A percentile compares a stretch with the other conserved stretches of the same genome.
phyloP scores from a whole-genome alignment of 2,329 filamentous ascomycete species.

The Penicillium crustosum region DNA sequence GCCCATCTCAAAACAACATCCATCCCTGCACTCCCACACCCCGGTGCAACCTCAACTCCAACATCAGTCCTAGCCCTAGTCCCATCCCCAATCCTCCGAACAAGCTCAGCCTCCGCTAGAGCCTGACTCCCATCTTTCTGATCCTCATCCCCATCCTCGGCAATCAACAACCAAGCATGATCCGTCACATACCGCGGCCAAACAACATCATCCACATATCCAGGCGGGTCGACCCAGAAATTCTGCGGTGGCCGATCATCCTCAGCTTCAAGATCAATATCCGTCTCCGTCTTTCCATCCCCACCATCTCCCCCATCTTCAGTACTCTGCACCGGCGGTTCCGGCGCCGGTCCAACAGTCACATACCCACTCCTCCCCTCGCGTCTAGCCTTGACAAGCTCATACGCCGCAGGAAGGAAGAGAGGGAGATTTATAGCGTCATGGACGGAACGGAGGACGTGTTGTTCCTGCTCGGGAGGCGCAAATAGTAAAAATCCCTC shows the following conservation, averaged over 20 bases:
- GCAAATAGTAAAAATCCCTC: conserved; percentile 89
- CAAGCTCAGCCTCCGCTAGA: conserved; percentile 25
- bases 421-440: conserved; percentile 67
- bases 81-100: conserved; percentile 35
- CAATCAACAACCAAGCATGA: conserved; percentile 76
- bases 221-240: conserved; percentile 93
- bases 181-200: conserved; percentile 91
- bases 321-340: conserved; percentile 11
- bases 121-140: conserved; percentile 12
- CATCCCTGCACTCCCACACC: conserved; percentile 59
- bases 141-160: conserved; percentile 58
- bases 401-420: conserved; percentile 71
- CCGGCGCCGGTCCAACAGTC: conserved; percentile 44
- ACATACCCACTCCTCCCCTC: conserved; percentile 49
- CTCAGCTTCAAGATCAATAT: conserved; percentile 32
- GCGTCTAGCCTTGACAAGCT: conserved; percentile 42
- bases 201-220: conserved; percentile 90
- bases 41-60: conserved; percentile 49
- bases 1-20: conserved; percentile 66
- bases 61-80: conserved; percentile 47
- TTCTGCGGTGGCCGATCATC: conserved; percentile 57
- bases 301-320: background rate
- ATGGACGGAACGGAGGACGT: conserved; percentile 33
- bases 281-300: background rate
- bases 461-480: conserved; percentile 30